Evolutionary conservation across 345 rosid species (phyloP).

Genomic region (Firmiana major): DNA sequence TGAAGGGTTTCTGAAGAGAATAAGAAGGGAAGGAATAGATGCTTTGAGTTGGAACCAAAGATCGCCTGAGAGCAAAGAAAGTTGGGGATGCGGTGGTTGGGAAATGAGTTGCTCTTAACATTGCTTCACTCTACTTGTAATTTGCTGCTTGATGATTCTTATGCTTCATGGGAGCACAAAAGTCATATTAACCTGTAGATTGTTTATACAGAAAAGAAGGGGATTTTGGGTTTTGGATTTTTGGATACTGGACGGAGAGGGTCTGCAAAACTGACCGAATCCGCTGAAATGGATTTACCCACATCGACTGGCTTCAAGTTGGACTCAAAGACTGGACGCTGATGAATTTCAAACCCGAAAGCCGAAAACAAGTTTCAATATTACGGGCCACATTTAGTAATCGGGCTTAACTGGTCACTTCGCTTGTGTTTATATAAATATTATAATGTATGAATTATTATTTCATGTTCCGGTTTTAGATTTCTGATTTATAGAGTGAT

Average conservation of each 20-base stretch:
- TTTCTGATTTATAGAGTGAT: too few species aligned
- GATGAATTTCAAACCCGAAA: neutral
- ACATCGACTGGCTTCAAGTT: neutral
- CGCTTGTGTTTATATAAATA: too few species aligned
- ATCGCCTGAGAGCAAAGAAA: constrained; percentile 33
- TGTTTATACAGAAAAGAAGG: neutral
- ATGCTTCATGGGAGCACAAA: neutral
- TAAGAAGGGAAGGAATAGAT: constrained; percentile 28
- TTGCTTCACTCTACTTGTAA: constrained; percentile 6
- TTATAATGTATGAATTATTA: too few species aligned
- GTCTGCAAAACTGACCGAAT: neutral
- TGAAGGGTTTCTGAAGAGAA: constrained; percentile 28
- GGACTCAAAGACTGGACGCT: neutral
- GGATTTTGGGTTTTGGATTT: neutral
- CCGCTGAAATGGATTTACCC: neutral
- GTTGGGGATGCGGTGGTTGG: constrained; percentile 28
- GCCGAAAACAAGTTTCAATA: too few species aligned
- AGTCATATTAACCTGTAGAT: neutral
- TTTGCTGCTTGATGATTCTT: neutral
- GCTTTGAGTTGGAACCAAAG: constrained; percentile 33
- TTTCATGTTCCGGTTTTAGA: too few species aligned
- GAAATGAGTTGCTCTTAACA: constrained; percentile 39
- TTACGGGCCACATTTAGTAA: too few species aligned
- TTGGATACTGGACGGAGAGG: neutral
- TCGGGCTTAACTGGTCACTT: too few species aligned